Evolutionary conservation across 2,329 filamentous ascomycete genomes (phyloP).

Genomic region (Tetracladium maxilliforme): DNA sequence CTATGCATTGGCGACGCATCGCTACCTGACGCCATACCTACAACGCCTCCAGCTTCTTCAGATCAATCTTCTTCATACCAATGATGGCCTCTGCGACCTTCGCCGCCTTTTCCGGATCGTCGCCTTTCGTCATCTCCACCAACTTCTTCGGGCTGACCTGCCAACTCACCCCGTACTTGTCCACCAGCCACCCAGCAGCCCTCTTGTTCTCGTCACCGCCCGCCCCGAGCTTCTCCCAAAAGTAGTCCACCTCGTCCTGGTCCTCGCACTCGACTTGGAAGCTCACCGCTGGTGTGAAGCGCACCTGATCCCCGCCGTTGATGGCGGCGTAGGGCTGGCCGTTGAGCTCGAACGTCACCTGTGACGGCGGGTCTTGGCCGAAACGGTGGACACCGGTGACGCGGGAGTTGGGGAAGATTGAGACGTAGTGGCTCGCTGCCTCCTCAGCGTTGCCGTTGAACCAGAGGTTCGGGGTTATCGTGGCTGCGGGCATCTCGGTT

Average conservation of each 20-base stretch:
- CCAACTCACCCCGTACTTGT: constrained; percentile 30
- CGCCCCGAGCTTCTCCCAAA: constrained; percentile 25
- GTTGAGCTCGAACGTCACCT: constrained; percentile 22
- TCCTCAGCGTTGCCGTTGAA: constrained; percentile 23
- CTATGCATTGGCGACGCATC: too few species aligned
- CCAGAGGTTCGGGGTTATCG: too few species aligned
- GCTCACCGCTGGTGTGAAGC: constrained; percentile 23
- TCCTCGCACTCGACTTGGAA: constrained; percentile 27
- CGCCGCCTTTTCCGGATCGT: constrained; percentile 18
- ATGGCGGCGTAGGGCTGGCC: constrained; percentile 23
- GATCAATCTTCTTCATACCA: constrained; percentile 25
- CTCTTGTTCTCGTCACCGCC: constrained; percentile 20
- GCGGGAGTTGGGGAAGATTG: constrained; percentile 23
- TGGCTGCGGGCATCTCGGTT: too few species aligned
- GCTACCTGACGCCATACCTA: too few species aligned
- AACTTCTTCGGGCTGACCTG: constrained; percentile 26
- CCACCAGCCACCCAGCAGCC: constrained; percentile 28
- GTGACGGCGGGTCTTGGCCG: constrained; percentile 16
- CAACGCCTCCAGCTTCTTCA: too few species aligned
- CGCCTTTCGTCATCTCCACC: constrained; percentile 16
- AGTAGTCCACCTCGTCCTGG: constrained; percentile 30
- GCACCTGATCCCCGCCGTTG: constrained; percentile 25
- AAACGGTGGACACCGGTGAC: constrained; percentile 17
- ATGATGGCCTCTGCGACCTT: constrained; percentile 20
- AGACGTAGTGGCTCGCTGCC: constrained; percentile 23